These are phyloP conservation scores for Nicotiana knightiana DNA, from an alignment of 257 asterid genomes.

Conservation along the genomic window DNA sequence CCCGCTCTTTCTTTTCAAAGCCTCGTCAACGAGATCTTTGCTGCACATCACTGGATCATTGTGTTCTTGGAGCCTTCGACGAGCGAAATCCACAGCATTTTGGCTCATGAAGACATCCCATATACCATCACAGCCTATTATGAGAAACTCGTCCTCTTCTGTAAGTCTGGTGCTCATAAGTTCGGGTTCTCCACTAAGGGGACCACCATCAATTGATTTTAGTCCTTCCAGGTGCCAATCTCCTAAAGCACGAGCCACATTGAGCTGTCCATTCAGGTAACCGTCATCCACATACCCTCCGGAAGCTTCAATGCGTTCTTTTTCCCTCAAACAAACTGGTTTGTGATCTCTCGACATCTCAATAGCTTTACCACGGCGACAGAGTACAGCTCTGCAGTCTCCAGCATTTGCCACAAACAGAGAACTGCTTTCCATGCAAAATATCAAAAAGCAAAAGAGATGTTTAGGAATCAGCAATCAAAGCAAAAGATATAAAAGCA, in stretches of 20 bases:
- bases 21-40: slow-evolving; percentile 82
- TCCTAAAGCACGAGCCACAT: slow-evolving; percentile 92
- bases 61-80: slow-evolving; percentile 84
- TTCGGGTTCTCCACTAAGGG: slow-evolving; percentile 96
- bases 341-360: slow-evolving; percentile 98
- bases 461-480: background rate
- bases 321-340: slow-evolving; percentile 57
- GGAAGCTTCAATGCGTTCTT: slow-evolving; percentile 76
- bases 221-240: slow-evolving; percentile 96
- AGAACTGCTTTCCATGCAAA: slow-evolving; percentile 41
- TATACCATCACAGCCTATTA: slow-evolving; percentile 87
- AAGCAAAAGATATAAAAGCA: background rate
- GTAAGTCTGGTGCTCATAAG: slow-evolving; percentile 64
- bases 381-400: slow-evolving; percentile 93
- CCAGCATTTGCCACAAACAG: slow-evolving; percentile 97
- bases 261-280: slow-evolving; percentile 87
- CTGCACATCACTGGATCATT: slow-evolving; percentile 73
- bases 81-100: slow-evolving; percentile 94
- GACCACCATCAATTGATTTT: slow-evolving; percentile 64
- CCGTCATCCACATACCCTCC: slow-evolving; percentile 89
- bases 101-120: slow-evolving; percentile 98
- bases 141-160: slow-evolving; percentile 83
- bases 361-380: slow-evolving; percentile 86
- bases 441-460: slow-evolving; percentile 1
- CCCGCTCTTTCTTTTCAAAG: slow-evolving; percentile 78